phyloP scores from a whole-genome alignment of 1,139 yeast species.

The Pichia sp. region DNA sequence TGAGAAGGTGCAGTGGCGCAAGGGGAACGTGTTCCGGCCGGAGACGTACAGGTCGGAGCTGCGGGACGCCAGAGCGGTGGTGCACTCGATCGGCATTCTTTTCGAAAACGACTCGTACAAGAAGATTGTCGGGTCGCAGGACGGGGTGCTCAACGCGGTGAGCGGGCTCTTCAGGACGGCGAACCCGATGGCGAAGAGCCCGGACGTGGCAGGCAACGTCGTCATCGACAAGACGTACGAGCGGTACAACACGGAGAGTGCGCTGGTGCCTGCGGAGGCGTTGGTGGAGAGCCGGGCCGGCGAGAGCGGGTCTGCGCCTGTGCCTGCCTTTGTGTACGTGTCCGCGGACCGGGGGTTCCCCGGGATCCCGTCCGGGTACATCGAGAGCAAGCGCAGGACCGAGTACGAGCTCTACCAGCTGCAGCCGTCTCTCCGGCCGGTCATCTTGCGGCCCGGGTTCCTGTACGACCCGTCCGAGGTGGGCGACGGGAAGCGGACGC shows the following conservation, averaged over 20 bases:
- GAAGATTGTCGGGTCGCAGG: constrained; percentile 43
- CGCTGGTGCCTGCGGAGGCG: constrained; percentile 58
- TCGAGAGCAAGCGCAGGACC: constrained; percentile 71
- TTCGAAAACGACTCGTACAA: constrained; percentile 69
- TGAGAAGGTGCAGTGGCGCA: constrained; percentile 59
- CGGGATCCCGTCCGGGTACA: constrained; percentile 63
- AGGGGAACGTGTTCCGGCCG: constrained; percentile 67
- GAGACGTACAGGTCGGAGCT: constrained; percentile 48
- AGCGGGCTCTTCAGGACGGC: constrained; percentile 22
- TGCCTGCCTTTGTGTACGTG: constrained; percentile 58
- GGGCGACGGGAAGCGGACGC: constrained; percentile 20
- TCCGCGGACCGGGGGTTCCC: constrained; percentile 77
- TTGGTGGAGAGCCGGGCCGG: constrained; percentile 33
- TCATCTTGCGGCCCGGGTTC: constrained; percentile 74
- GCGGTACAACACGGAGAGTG: constrained; percentile 66
- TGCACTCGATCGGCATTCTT: constrained; percentile 78
- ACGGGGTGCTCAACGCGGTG: constrained; percentile 26
- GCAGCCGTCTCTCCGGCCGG: constrained; percentile 45
- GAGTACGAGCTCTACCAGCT: constrained; percentile 52
- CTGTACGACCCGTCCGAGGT: constrained; percentile 55
- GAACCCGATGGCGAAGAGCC: constrained; percentile 51
- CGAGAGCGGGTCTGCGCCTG: constrained; percentile 5
- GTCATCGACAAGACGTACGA: constrained; percentile 48
- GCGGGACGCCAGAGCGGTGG: constrained; percentile 56
- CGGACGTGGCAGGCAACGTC: constrained; percentile 8